Evolutionary conservation across 2,329 filamentous ascomycete genomes (phyloP), one percentile per base, ranked within the genome.

Genomic region (Didymella pinodella): DNA sequence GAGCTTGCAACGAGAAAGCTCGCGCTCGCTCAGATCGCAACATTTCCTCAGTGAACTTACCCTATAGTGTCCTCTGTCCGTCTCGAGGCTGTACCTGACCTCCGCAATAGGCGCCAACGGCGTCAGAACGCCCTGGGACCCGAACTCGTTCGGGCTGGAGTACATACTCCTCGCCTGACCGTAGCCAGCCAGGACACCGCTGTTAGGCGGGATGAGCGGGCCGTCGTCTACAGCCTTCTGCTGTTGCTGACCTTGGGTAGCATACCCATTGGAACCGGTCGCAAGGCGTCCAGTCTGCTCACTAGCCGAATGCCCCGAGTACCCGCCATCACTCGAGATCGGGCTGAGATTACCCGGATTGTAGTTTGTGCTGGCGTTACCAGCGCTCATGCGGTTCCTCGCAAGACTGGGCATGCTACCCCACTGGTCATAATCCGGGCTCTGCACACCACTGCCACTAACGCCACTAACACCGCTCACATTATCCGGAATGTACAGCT

Each of bases 151-250:
- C 4, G 72, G 71, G 34, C 67, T 70, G 66, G 69, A 76, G 60
- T 75, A 77, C 76, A 76, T 78, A 6, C 58, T 74, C 73, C 59
- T 73, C 71, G 75, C 72, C 59, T 76, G 73, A 40, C 75, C 75
- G 46, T 75, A 75, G 36, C 75, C 74, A 3, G 74, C 75, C 57
- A 77, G 73, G 2, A 73, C 69, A 80, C 82, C 26, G 76, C 74
- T 76, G 34, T 80, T 78, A 45, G 82, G 81, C 14, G 86, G 86
- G 22, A 89, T 77, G 45, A 89, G 76, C 6, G 86, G 86, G 0
- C 85, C 86, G 22, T 86, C 82, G 56, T 87, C 84, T 55, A 78
- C 78, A 57, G 84, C 73, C 68, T 85, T 85, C 16, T 83, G 81
- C n/a, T 82, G 79, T 18, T 14, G 83, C 78, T 40, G 18, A 83